phyloP scores from a whole-genome alignment of 352 stramenopile genomes.

The Pythium plurisporium region DNA sequence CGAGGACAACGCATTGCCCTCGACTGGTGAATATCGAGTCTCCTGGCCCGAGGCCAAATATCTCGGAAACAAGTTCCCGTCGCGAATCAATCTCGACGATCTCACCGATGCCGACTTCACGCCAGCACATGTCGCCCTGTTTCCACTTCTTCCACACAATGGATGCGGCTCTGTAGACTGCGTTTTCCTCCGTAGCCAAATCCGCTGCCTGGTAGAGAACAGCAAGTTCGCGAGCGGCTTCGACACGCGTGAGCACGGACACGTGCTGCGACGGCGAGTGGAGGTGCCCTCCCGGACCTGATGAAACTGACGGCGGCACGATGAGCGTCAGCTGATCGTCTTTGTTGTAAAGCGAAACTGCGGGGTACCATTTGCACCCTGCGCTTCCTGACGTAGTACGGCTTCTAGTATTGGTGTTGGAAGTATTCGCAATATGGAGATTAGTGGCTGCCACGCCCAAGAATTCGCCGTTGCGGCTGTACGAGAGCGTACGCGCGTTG shows the following conservation, averaged over 20 bases:
- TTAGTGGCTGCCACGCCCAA: slow-evolving; percentile 91
- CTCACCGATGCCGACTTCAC: slow-evolving; percentile 10
- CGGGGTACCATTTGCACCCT: slow-evolving; percentile 73
- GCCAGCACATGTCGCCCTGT: slow-evolving; percentile 4
- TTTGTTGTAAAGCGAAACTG: slow-evolving; percentile 92
- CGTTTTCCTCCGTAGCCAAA: too few species aligned
- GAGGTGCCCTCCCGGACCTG: not conserved
- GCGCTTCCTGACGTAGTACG: not conserved
- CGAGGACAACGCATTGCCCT: slow-evolving; percentile 56
- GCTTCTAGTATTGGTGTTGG: too few species aligned
- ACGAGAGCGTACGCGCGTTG: slow-evolving; percentile 79
- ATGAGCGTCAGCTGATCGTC: slow-evolving; percentile 82
- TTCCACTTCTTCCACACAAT: slow-evolving; percentile 12
- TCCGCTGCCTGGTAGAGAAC: not conserved
- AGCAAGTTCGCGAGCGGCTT: slow-evolving; percentile 5
- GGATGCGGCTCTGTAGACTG: too few species aligned
- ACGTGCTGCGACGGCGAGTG: slow-evolving; percentile 26
- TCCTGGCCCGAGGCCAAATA: slow-evolving; percentile 39
- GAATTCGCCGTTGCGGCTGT: slow-evolving; percentile 85
- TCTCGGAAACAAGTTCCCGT: slow-evolving; percentile 11
- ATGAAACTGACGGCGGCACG: slow-evolving; percentile 22
- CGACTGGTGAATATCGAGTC: slow-evolving; percentile 61
- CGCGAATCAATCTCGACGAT: slow-evolving; percentile 29
- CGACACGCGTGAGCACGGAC: slow-evolving; percentile 30
- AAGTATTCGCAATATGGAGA: too few species aligned